phyloP scores from a whole-genome alignment of 164 flowering plant genomes.

The Amborella trichopoda region DNA sequence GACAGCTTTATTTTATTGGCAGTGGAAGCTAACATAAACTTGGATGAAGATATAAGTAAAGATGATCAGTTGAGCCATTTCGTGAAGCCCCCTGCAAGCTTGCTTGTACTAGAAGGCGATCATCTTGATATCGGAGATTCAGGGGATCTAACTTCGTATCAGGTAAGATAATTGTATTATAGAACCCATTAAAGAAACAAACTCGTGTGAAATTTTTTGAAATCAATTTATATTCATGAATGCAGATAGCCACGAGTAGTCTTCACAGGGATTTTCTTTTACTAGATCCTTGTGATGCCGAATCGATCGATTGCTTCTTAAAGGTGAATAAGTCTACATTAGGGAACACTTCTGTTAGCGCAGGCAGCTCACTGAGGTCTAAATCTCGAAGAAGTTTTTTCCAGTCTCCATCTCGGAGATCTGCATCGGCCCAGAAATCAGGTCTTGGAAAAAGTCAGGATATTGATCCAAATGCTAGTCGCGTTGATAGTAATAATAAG shows the following conservation, averaged over 20 bases:
- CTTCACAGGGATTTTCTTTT: conserved; percentile 79
- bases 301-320: conserved; percentile 41
- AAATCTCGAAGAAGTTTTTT: conserved; percentile 37
- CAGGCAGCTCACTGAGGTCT: conserved; percentile 29
- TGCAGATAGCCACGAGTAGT: conserved; percentile 74
- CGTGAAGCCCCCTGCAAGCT: conserved; percentile 79
- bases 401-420: conserved; percentile 43
- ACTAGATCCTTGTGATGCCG: conserved; percentile 77
- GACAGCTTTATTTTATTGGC: conserved; percentile 14
- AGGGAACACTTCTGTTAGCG: conserved; percentile 14
- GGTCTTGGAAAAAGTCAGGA: conserved; percentile 24
- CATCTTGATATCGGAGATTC: conserved; percentile 74
- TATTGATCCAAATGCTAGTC: conserved; percentile 11
- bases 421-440: conserved; percentile 39
- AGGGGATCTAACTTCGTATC: conserved; percentile 79
- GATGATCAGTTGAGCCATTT: conserved; percentile 32
- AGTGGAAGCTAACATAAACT: conserved; percentile 64
- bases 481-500: no score
- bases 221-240: no score
- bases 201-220: no score
- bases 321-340: conserved; percentile 20
- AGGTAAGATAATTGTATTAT: conserved; percentile 36
- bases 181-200: no score
- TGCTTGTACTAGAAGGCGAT: conserved; percentile 94
- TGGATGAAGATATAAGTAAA: conserved; percentile 26